Evolutionary conservation across 2,329 filamentous ascomycete species (phyloP).

Genomic region (Daldinia sp.): DNA sequence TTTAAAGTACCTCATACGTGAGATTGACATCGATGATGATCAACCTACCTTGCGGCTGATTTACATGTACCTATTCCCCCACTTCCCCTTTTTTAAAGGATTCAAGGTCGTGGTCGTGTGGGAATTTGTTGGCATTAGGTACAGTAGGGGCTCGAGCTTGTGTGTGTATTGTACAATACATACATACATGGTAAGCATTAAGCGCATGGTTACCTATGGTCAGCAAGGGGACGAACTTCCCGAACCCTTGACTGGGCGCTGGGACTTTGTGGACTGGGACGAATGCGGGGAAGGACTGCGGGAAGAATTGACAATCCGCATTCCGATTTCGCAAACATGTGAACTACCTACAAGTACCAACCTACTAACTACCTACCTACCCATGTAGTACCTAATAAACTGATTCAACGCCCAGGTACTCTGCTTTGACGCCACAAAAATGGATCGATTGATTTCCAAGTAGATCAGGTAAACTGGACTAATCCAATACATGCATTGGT

Average conservation of each 20-base stretch:
- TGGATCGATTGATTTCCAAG: not conserved
- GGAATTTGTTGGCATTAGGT: not conserved
- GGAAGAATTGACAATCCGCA: conserved; percentile 30
- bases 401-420: not conserved
- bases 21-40: not conserved
- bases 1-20: not conserved
- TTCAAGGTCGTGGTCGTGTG: no score
- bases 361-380: not conserved
- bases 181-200: no score
- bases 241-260: not conserved
- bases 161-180: not conserved
- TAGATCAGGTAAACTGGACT: not conserved
- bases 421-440: not conserved
- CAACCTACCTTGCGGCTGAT: not conserved
- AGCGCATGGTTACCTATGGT: no score
- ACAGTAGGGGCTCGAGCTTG: not conserved
- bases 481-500: not conserved
- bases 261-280: conserved; percentile 5
- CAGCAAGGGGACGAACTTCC: conserved; percentile 3
- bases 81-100: conserved; percentile 6
- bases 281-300: conserved; percentile 30
- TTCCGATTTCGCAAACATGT: conserved; percentile 34
- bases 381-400: not conserved
- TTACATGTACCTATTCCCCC: not conserved
- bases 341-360: not conserved